A percentile compares a stretch with the other conserved stretches of the same genome.
Conservation (phyloP, 805 yeast genomes). For the Starmerella kuoi region DNA sequence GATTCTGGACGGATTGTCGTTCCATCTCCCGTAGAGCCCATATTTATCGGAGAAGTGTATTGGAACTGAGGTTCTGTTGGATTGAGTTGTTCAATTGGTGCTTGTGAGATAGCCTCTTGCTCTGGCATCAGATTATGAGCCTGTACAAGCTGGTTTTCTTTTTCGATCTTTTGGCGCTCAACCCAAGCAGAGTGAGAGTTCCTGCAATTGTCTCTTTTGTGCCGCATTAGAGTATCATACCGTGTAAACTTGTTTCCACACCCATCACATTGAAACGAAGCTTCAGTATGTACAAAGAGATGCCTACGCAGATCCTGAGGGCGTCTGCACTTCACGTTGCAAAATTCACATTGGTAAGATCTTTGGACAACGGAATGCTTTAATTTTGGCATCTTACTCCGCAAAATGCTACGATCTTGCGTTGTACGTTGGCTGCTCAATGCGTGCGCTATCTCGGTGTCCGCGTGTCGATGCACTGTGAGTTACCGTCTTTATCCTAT, state of each 20-base stretch:
- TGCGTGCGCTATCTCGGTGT: no score
- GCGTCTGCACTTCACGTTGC: slow-evolving; percentile 53
- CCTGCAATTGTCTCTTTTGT: slow-evolving; percentile 37
- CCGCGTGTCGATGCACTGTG: no score
- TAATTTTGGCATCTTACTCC: slow-evolving; percentile 10
- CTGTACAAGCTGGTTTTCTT: neutral
- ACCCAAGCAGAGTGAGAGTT: slow-evolving; percentile 21
- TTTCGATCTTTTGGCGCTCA: neutral
- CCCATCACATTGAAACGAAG: slow-evolving; percentile 34
- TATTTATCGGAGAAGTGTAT: neutral
- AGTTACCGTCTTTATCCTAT: no score
- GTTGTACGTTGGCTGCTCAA: no score
- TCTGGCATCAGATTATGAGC: neutral
- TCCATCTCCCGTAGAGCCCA: neutral
- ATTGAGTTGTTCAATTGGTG: neutral
- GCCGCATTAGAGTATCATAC: slow-evolving; percentile 64
- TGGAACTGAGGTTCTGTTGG: neutral
- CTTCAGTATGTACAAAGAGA: slow-evolving; percentile 53
- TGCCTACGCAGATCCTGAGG: slow-evolving; percentile 69
- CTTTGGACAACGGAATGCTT: slow-evolving; percentile 10
- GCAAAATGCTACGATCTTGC: no score
- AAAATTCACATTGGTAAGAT: slow-evolving; percentile 38
- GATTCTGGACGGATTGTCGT: neutral
- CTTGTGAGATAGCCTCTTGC: neutral
- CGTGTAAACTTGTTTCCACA: slow-evolving; percentile 61